Evolutionary conservation across 768 basidiomycete genomes (phyloP).

Genomic region (Leccinum olivaceopallidum): DNA sequence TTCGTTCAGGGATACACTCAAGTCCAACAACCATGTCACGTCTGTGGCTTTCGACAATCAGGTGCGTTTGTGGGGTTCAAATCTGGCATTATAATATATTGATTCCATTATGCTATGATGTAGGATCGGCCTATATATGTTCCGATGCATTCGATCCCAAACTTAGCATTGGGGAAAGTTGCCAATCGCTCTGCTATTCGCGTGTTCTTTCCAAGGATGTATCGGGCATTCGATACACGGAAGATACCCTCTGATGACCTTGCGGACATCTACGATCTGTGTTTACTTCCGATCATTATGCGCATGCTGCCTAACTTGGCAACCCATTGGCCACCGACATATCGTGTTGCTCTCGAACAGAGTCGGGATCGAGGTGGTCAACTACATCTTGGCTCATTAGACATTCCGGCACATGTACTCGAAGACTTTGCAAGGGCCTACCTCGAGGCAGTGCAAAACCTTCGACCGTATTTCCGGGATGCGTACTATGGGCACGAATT

Average conservation of each 20-base stretch:
- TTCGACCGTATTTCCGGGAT: constrained; percentile 5
- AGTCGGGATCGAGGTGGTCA: background rate
- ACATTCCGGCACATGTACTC: background rate
- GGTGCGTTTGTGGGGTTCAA: background rate
- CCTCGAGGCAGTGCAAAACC: background rate
- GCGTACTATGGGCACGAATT: constrained; percentile 16
- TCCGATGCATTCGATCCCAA: constrained; percentile 3
- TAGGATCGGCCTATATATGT: background rate
- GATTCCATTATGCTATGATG: background rate
- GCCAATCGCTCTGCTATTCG: background rate
- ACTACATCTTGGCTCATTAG: background rate
- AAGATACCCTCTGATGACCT: background rate
- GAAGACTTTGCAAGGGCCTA: background rate
- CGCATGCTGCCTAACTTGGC: background rate
- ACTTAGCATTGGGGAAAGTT: constrained; percentile 1
- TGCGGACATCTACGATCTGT: background rate
- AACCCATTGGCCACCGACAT: constrained; percentile 2
- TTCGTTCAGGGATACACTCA: background rate
- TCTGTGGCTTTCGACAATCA: background rate
- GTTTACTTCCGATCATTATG: background rate
- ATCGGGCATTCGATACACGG: background rate
- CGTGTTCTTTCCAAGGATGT: constrained; percentile 6
- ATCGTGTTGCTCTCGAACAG: background rate
- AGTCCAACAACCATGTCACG: background rate
- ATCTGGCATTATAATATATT: background rate